phyloP scores from a whole-genome alignment of 805 yeast genomes.

The Pichia gijzeniarum region DNA sequence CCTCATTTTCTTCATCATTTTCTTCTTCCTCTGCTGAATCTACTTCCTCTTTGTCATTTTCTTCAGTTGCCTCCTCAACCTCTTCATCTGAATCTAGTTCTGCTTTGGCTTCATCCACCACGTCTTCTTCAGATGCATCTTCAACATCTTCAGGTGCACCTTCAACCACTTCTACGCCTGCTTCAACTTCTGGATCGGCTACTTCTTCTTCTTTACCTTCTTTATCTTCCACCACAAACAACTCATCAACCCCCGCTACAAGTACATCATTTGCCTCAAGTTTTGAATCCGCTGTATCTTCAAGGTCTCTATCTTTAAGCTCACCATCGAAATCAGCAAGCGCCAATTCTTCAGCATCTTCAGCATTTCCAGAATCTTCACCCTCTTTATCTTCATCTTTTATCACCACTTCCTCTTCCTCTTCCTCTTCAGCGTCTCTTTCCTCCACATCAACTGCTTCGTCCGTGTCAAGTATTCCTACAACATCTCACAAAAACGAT shows the following conservation, averaged over 20 bases:
- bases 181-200: background rate
- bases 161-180: background rate
- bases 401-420: too few relatives aligned
- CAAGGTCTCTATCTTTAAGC: background rate
- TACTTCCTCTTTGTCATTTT: background rate
- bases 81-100: background rate
- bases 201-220: background rate
- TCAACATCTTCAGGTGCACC: background rate
- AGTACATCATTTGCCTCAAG: too few relatives aligned
- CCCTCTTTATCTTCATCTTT: background rate
- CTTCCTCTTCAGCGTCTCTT: background rate
- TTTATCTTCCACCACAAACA: background rate
- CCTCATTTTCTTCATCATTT: background rate
- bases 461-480: conserved; percentile 7
- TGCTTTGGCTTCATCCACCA: background rate
- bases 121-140: background rate
- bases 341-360: background rate
- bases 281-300: too few relatives aligned
- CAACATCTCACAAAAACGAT: conserved; percentile 7
- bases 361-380: background rate
- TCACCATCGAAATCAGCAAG: too few relatives aligned
- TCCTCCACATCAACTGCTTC: background rate
- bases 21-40: background rate
- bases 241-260: background rate
- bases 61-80: background rate